Evolutionary conservation across 345 rosid genomes (phyloP), one percentile per base, ranked within the genome.

Genomic region (Gossypium sturtianum): DNA sequence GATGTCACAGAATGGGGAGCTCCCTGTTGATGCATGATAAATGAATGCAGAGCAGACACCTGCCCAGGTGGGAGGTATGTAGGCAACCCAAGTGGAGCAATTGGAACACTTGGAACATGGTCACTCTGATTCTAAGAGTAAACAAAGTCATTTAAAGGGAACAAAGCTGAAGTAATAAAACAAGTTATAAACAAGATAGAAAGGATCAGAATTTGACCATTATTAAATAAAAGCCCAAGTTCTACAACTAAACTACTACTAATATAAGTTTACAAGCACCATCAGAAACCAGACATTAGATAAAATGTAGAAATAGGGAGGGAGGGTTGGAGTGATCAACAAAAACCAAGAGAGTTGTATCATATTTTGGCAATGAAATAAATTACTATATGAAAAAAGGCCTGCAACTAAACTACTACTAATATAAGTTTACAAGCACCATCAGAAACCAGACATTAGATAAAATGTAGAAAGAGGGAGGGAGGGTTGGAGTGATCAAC

Each of bases 21-120:
- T 78, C 88, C 91, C 63, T 84, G 98, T 64, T 91, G 98, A 77
- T 88, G 93, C 87, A 91, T 87, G 81, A 86, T 72, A 74, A 81
- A 89, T 23, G 99, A 84, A 83, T 89, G 97, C 80, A 95, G 77
- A 59, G 95, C 82, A 69, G 87, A 79, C 84, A 91, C 78, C 82
- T 91, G 96, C 67, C 90, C 97, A 64, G 88, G 90, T 74, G 94
- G 93, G 76, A 84, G 74, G 84, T 87, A 92, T 70, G 88, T 69
- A 38, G 85, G 90, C 84, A 85, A 81, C 84, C 88, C 93, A 75
- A 88, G 82, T 44, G 92, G 89, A 63, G 86, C 83, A 68, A 85
- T 74, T 59, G 88, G 85, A 66, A 85, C 72, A 53, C 85, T 86
- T 44, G 90, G 83, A 75, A 84, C 82, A 80, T 73, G 83, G 73